Conservation (phyloP, 768 basidiomycete genomes). For the Leucogyrophana mollusca region DNA sequence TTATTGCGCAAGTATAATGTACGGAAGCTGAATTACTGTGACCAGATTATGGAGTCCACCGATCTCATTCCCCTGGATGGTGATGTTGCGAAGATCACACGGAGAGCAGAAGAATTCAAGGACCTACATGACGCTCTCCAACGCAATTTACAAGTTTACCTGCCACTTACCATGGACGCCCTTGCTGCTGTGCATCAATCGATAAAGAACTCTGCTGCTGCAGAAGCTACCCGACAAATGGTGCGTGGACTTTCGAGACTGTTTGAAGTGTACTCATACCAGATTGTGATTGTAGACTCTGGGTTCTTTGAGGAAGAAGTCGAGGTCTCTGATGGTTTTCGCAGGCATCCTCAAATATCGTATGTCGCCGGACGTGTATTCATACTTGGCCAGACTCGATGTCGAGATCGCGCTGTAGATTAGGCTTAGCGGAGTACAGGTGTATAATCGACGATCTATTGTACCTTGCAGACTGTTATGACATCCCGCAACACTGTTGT, state of each 20-base stretch:
- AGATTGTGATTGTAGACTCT: conserved; percentile 48
- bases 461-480: no score
- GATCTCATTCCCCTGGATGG: conserved; percentile 84
- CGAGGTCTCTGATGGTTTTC: conserved; percentile 84
- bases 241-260: no score
- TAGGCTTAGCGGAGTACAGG: not conserved
- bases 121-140: conserved; percentile 84
- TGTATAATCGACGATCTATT: no score
- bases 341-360: conserved; percentile 86
- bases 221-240: conserved; percentile 77
- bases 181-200: conserved; percentile 80
- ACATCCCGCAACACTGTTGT: no score
- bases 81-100: conserved; percentile 82
- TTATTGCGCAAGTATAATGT: not conserved
- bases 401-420: conserved; percentile 76
- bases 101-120: conserved; percentile 86
- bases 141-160: conserved; percentile 84
- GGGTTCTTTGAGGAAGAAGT: conserved; percentile 69
- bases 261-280: conserved; percentile 14
- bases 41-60: conserved; percentile 84
- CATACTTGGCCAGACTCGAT: conserved; percentile 80
- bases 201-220: conserved; percentile 65
- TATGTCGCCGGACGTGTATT: conserved; percentile 88
- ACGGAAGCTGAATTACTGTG: not conserved
- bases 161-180: conserved; percentile 90